Evolutionary conservation across 73 alveolate species (phyloP).

Genomic region (Paramecium primaurelia): DNA sequence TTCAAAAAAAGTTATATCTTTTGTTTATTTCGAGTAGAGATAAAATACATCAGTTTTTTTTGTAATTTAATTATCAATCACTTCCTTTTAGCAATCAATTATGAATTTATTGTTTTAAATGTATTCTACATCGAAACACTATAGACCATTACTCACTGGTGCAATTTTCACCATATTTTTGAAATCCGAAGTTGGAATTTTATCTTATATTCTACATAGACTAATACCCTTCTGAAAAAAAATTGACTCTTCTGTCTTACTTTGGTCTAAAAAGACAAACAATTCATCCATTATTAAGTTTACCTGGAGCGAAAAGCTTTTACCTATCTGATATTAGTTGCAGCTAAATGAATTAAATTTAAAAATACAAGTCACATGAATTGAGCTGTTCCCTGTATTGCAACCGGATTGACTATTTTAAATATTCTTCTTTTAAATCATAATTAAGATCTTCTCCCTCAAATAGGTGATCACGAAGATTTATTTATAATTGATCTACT

Average conservation of each 20-base stretch:
- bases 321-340: neutral
- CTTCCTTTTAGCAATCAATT: neutral
- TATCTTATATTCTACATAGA: neutral
- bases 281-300: neutral
- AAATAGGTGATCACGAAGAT: neutral
- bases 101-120: neutral
- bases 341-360: neutral
- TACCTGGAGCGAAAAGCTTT: neutral
- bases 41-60: neutral
- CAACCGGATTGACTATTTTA: neutral
- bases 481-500: neutral
- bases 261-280: neutral
- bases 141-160: neutral
- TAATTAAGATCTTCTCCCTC: neutral
- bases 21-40: neutral
- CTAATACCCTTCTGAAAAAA: neutral
- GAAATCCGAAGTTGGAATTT: neutral
- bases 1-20: neutral
- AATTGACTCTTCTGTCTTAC: neutral
- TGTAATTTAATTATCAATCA: neutral
- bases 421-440: neutral
- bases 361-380: neutral
- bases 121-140: conserved; percentile 17
- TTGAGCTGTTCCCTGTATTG: neutral
- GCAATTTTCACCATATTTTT: neutral